Evolutionary conservation across 2,329 filamentous ascomycete species (phyloP), one percentile per base, ranked within the genome.

Genomic region (Sporothrix protearum): DNA sequence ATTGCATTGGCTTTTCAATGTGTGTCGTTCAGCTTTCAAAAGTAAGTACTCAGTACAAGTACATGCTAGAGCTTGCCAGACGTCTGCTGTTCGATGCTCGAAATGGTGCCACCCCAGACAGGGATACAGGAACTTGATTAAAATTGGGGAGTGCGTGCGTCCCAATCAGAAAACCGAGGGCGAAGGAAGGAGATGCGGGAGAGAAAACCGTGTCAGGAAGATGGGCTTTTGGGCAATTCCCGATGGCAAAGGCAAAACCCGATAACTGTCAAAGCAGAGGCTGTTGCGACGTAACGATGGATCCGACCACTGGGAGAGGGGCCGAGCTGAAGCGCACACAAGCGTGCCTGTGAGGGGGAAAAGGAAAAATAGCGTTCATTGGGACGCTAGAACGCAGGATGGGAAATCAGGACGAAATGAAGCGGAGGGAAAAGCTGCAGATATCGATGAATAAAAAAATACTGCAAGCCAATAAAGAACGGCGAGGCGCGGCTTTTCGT

Each of bases 141-240:
- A 66, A 66, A 49, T 25, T 39, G 16, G n/a, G 33, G 36, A 53
- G 22, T 22, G 30, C 33, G 63, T 36, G 42, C 22, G 59, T 42
- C 59, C 36, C 59, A 28, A 59, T 59, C 30, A 25, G 49, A 16
- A 53, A 28, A 53, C 30, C 19, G 25, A 25, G 51, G 64, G 47
- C 42, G 49, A 25, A 47, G 39, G 42, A 22, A 53, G 49, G 28
- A 30, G 12, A 12, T 14, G 39, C 25, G 22, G 51, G 28, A 63
- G 28, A 42, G 30, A 69, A 64, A 53, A 12, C 28, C 53, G 28
- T 63, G 55, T 14, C 36, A 63, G 3, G 47, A 45, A 12, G 47
- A 71, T 73, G 71, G 71, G 71, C 57, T 57, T 57, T 49, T 66
- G 39, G 39, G 22, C 10, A 71, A 47, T 68, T 69, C 71, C 55